Percentiles rank a stretch among this genome's conserved stretches.
phyloP scores from a whole-genome alignment of 139 green algal species.

The Coccomyxa sp. region DNA sequence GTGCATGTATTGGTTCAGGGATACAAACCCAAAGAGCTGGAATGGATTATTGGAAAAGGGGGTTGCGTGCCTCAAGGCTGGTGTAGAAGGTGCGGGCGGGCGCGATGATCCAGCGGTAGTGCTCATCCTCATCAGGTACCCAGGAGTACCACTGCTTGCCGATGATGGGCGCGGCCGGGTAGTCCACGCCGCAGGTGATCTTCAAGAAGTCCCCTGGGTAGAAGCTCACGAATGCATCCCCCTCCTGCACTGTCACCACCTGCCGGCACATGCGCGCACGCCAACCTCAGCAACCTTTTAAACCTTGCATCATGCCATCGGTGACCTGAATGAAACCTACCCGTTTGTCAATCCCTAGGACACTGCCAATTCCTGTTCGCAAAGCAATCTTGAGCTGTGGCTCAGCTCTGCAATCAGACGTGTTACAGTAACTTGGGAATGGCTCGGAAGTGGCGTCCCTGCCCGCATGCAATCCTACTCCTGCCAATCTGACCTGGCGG shows the following conservation, averaged over 20 bases:
- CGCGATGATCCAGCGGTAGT: constrained; percentile 54
- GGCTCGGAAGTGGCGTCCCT: too few species aligned
- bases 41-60: neutral
- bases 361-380: too few species aligned
- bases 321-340: constrained; percentile 3
- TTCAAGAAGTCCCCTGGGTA: constrained; percentile 43
- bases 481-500: too few species aligned
- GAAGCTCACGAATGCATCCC: constrained; percentile 70
- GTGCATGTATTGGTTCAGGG: too few species aligned
- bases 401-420: too few species aligned
- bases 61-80: neutral
- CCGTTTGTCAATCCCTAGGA: too few species aligned
- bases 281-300: neutral
- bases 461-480: too few species aligned
- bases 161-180: constrained; percentile 58
- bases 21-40: neutral
- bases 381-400: too few species aligned
- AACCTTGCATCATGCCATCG: neutral
- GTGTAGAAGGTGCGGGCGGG: constrained; percentile 41
- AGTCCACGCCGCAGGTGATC: constrained; percentile 67
- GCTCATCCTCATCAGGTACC: constrained; percentile 42
- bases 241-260: constrained; percentile 54
- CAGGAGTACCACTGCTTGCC: constrained; percentile 88
- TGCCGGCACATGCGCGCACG: constrained; percentile 8
- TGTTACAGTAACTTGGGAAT: too few species aligned